Conservation (phyloP, 2,329 filamentous ascomycete genomes). For the Diaporthe helianthi region DNA sequence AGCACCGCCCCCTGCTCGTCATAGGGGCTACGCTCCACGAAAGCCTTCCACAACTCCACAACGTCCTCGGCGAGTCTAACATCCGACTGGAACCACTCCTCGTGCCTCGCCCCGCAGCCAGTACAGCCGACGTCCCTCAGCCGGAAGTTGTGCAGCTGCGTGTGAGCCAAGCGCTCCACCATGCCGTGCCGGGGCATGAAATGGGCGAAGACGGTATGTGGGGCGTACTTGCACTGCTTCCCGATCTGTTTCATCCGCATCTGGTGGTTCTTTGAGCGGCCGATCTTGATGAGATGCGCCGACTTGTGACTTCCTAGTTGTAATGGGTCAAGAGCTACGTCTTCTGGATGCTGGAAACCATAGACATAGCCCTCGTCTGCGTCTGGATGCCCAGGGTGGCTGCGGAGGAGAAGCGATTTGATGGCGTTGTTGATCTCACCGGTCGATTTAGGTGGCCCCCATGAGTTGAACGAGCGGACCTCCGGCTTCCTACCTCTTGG, state of each 20-base stretch:
- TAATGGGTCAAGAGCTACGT: constrained; percentile 28
- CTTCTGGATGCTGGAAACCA: constrained; percentile 38
- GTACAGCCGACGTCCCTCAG: constrained; percentile 40
- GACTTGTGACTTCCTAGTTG: background rate
- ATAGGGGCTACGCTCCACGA: constrained; percentile 42
- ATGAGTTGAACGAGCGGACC: constrained; percentile 5
- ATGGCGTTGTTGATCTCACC: constrained; percentile 28
- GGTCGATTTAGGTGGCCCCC: constrained; percentile 7
- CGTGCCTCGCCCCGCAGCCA: constrained; percentile 37
- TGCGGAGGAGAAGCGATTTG: constrained; percentile 27
- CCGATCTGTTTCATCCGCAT: constrained; percentile 40
- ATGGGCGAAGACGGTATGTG: constrained; percentile 35
- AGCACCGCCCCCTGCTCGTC: constrained; percentile 39
- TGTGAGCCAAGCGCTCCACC: constrained; percentile 43
- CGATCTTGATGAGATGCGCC: constrained; percentile 43
- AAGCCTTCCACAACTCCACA: constrained; percentile 41
- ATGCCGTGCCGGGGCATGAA: constrained; percentile 38
- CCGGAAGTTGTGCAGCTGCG: constrained; percentile 39
- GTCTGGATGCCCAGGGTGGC: background rate
- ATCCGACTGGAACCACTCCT: constrained; percentile 43
- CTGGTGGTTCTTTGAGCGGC: constrained; percentile 37
- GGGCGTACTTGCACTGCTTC: constrained; percentile 39
- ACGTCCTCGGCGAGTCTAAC: constrained; percentile 31
- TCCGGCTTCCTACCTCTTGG: background rate
- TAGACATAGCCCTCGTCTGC: constrained; percentile 39